Evolutionary conservation across 306 rosid genomes (phyloP).

Genomic region (Quercus agrifolia): DNA sequence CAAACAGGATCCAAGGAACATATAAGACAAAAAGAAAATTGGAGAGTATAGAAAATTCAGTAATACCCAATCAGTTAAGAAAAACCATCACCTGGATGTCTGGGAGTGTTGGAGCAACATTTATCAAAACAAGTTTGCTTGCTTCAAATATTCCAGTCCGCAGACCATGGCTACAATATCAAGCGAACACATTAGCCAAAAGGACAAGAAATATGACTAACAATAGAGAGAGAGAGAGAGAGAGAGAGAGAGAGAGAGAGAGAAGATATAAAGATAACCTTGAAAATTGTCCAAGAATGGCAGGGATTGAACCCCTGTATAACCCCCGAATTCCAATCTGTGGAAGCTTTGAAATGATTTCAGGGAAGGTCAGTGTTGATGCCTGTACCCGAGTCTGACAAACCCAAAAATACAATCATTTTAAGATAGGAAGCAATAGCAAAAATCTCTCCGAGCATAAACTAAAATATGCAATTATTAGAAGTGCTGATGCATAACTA

Average conservation of each 20-base stretch:
- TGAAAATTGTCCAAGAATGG: slow-evolving; percentile 97
- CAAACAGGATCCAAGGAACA: slow-evolving; percentile 15
- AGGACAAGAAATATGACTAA: background rate
- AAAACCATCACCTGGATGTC: slow-evolving; percentile 74
- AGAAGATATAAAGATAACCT: slow-evolving; percentile 50
- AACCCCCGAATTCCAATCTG: slow-evolving; percentile 80
- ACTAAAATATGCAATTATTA: background rate
- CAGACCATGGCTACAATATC: slow-evolving; percentile 81
- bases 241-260: background rate
- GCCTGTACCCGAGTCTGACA: slow-evolving; percentile 94
- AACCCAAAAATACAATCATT: slow-evolving; percentile 30
- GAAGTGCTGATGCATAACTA: background rate
- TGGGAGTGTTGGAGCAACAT: slow-evolving; percentile 87
- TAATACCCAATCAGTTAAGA: background rate
- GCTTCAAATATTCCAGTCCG: slow-evolving; percentile 99
- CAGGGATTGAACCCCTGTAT: slow-evolving; percentile 96
- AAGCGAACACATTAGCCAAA: slow-evolving; percentile 38
- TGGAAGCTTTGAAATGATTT: slow-evolving; percentile 95
- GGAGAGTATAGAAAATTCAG: background rate
- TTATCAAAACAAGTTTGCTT: slow-evolving; percentile 75
- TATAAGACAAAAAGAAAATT: slow-evolving; percentile 11
- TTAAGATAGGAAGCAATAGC: background rate
- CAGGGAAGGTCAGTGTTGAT: slow-evolving; percentile 80
- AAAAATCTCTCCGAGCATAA: slow-evolving; percentile 4
- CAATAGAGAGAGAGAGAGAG: slow-evolving; percentile 5